These are phyloP conservation scores for Lactifluus pinguis DNA, from an alignment of 768 basidiomycete species.

Conservation along the genomic window DNA sequence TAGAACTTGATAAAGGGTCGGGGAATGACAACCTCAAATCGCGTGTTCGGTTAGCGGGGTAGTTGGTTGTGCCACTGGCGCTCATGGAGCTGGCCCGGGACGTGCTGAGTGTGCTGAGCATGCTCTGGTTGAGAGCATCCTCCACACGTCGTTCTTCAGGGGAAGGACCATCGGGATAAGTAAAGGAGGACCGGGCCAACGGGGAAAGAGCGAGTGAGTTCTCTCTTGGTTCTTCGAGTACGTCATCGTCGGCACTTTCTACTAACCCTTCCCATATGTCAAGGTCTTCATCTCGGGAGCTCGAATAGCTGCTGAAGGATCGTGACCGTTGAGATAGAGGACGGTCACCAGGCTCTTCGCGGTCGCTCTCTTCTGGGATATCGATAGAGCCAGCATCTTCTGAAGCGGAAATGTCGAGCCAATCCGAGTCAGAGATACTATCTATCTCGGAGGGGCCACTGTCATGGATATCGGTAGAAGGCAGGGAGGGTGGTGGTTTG, in stretches of 20 bases:
- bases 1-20: slow-evolving; percentile 69
- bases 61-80: slow-evolving; percentile 26
- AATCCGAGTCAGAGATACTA: slow-evolving; percentile 69
- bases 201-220: slow-evolving; percentile 20
- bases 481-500: slow-evolving; percentile 19
- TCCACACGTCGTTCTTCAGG: slow-evolving; percentile 62
- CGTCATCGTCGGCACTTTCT: slow-evolving; percentile 51
- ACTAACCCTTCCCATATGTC: slow-evolving; percentile 75
- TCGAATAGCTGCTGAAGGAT: slow-evolving; percentile 61
- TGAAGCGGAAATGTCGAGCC: slow-evolving; percentile 71
- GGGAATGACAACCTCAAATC: slow-evolving; percentile 78
- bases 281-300: slow-evolving; percentile 59
- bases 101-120: slow-evolving; percentile 68
- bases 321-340: slow-evolving; percentile 58
- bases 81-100: slow-evolving; percentile 59
- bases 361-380: slow-evolving; percentile 49
- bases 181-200: not conserved
- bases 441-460: slow-evolving; percentile 53
- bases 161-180: slow-evolving; percentile 17
- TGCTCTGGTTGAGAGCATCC: slow-evolving; percentile 73
- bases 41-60: slow-evolving; percentile 50
- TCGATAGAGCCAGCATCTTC: slow-evolving; percentile 64
- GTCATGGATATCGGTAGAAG: slow-evolving; percentile 28
- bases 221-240: slow-evolving; percentile 19
- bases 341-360: slow-evolving; percentile 40